Evolutionary conservation across 305 asterid species (phyloP).

Genomic region (Fraxinus platypoda): DNA sequence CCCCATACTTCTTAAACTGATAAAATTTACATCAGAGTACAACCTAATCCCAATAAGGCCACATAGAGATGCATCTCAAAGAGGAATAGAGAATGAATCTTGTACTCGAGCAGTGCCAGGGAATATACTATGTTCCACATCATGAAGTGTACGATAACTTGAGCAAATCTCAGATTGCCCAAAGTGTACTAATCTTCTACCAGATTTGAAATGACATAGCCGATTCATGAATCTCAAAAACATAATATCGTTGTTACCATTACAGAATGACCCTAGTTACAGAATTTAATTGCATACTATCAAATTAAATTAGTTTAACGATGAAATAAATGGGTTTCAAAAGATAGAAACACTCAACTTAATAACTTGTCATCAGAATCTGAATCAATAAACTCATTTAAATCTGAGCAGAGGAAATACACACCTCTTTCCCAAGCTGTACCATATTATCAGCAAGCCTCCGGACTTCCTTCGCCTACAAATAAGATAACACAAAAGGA

Average conservation of each 20-base stretch:
- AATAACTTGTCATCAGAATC: neutral
- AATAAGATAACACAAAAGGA: slow-evolving; percentile 3
- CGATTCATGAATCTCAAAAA: neutral
- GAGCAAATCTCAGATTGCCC: neutral
- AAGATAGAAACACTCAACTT: neutral
- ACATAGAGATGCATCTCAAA: neutral
- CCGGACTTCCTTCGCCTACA: slow-evolving; percentile 88
- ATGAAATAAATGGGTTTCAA: neutral
- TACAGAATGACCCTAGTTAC: neutral
- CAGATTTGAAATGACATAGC: neutral
- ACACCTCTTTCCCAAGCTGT: slow-evolving; percentile 92
- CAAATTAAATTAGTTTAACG: neutral
- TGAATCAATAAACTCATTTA: neutral
- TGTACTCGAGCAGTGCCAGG: neutral
- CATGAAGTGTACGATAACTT: neutral
- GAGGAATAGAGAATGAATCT: neutral
- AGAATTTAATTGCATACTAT: neutral
- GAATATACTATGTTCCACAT: neutral
- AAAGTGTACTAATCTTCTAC: neutral
- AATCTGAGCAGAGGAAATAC: slow-evolving; percentile 6
- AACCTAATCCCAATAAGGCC: neutral
- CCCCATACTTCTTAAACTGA: neutral
- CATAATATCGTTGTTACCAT: neutral
- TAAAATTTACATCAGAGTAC: neutral
- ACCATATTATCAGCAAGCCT: slow-evolving; percentile 97